phyloP scores from a whole-genome alignment of 441 rosid species.

The Populus hybrid region DNA sequence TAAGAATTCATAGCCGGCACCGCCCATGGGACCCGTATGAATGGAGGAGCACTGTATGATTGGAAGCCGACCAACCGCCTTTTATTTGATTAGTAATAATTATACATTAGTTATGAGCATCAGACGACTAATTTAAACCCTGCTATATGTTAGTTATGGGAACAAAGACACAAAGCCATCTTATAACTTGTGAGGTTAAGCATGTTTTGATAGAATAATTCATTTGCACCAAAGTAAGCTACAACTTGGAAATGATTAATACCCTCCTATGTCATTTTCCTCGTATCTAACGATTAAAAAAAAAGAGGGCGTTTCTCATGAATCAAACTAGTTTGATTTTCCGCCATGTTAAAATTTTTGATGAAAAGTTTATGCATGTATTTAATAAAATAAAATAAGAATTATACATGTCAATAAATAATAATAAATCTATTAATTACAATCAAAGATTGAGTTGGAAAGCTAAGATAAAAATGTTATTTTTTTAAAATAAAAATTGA shows the following conservation, averaged over 20 bases:
- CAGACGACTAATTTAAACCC: slow-evolving; percentile 26
- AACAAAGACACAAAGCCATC: not conserved
- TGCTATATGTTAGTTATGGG: slow-evolving; percentile 21
- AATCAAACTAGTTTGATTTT: no score
- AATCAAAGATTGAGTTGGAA: no score
- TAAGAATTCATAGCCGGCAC: slow-evolving; percentile 33
- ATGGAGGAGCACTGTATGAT: slow-evolving; percentile 13
- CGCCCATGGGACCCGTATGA: slow-evolving; percentile 37
- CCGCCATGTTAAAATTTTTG: no score
- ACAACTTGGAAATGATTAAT: not conserved
- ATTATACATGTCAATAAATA: no score
- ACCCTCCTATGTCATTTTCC: not conserved
- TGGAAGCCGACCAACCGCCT: slow-evolving; percentile 66
- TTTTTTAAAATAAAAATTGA: not conserved
- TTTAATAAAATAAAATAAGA: no score
- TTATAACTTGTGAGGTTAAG: not conserved
- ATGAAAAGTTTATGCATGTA: no score
- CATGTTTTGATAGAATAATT: not conserved
- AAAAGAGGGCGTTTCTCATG: no score
- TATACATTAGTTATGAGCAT: slow-evolving; percentile 33
- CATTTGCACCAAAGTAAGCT: not conserved
- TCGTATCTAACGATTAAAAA: not conserved
- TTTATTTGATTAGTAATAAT: slow-evolving; percentile 24
- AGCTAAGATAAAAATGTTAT: not conserved
- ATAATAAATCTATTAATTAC: no score